Conservation (phyloP, 1,139 yeast species). For the Saccharomyces hybrid region DNA sequence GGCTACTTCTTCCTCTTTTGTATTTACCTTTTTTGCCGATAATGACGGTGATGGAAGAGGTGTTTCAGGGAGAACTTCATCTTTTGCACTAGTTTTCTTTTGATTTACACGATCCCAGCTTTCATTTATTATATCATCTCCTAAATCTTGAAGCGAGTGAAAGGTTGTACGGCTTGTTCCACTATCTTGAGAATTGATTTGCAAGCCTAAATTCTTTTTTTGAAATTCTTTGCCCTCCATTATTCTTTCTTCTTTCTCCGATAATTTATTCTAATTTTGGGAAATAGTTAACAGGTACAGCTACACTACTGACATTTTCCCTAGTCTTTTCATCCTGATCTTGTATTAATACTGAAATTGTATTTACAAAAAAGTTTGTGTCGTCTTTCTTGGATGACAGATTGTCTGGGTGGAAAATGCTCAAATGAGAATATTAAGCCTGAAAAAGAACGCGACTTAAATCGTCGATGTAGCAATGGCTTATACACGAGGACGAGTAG, state of each 20-base stretch:
- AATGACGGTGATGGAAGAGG: neutral
- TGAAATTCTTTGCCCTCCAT: neutral
- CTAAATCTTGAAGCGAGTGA: neutral
- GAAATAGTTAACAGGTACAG: slow-evolving; percentile 8
- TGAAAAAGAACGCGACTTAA: neutral
- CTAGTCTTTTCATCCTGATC: neutral
- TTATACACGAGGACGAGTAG: too few relatives aligned
- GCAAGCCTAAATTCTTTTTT: neutral
- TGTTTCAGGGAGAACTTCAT: neutral
- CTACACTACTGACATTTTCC: neutral
- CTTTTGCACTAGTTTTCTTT: neutral
- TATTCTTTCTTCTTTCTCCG: neutral
- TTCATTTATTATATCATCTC: neutral
- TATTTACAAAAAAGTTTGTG: neutral
- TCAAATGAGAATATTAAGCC: neutral
- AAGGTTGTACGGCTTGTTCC: neutral
- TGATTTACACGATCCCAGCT: neutral
- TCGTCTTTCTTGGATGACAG: neutral
- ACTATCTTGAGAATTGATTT: neutral
- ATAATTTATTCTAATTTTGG: slow-evolving; percentile 1
- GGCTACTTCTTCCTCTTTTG: neutral
- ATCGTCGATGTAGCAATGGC: too few relatives aligned
- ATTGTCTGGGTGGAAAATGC: neutral
- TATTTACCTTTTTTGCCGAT: neutral
- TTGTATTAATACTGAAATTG: neutral